These are phyloP conservation scores for Pythium phragmiticola DNA, from an alignment of 352 stramenopile species.

Conservation along the genomic window DNA sequence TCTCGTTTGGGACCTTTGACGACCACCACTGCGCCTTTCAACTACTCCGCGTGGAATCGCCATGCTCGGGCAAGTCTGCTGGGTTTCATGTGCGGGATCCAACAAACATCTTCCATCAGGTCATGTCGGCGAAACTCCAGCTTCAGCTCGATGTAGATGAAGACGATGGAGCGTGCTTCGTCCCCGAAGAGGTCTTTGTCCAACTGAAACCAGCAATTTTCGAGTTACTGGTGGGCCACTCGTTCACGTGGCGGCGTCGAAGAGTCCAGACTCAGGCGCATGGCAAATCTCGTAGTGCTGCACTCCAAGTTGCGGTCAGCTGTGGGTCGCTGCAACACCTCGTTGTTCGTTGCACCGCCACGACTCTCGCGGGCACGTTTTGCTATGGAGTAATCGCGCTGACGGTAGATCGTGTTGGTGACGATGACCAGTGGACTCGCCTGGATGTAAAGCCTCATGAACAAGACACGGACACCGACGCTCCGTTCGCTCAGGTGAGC, in stretches of 20 bases:
- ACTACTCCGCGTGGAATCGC: slow-evolving; percentile 1
- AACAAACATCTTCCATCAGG: not conserved
- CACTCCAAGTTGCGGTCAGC: slow-evolving; percentile 12
- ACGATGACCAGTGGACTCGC: slow-evolving; percentile 2
- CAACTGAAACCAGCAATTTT: not conserved
- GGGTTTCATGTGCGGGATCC: slow-evolving; percentile 6
- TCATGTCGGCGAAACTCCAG: not conserved
- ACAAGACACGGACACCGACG: not conserved
- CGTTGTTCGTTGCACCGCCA: not conserved
- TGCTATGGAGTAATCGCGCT: not conserved
- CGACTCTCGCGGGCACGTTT: not conserved
- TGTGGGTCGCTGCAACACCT: slow-evolving; percentile 11
- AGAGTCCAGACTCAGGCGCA: not conserved
- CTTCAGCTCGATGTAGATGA: not conserved
- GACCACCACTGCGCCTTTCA: slow-evolving; percentile 35
- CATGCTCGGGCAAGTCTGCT: not conserved
- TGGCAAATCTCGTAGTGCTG: not conserved
- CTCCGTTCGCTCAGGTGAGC: not conserved
- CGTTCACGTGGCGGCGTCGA: slow-evolving; percentile 5
- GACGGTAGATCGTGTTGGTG: slow-evolving; percentile 7
- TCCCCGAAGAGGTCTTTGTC: slow-evolving; percentile 1
- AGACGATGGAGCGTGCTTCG: not conserved
- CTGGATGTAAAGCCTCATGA: slow-evolving; percentile 1
- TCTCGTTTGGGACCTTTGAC: slow-evolving; percentile 22
- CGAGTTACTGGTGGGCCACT: slow-evolving; percentile 1